These are phyloP conservation scores for Primulina eburnea DNA, from an alignment of 257 asterid species.

Conservation along the genomic window DNA sequence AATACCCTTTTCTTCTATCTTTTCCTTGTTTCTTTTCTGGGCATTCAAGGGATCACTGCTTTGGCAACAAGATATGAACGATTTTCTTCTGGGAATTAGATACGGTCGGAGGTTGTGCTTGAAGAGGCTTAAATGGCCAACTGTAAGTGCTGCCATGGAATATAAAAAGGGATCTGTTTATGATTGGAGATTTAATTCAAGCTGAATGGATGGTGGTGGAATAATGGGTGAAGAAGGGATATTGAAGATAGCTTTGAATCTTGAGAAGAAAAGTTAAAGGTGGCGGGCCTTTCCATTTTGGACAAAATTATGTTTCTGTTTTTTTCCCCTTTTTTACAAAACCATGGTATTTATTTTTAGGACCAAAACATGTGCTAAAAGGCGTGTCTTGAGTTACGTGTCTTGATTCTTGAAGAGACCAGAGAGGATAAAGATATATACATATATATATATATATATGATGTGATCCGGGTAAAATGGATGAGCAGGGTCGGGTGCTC, in stretches of 20 bases:
- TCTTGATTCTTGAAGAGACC: too few species aligned
- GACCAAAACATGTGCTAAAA: neutral
- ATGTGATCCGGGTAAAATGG: too few species aligned
- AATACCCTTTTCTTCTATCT: constrained; percentile 26
- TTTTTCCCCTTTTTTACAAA: too few species aligned
- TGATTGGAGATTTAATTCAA: neutral
- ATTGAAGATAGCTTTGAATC: neutral
- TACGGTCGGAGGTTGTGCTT: constrained; percentile 20
- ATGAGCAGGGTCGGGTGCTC: too few species aligned
- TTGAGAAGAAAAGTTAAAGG: neutral
- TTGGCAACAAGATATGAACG: constrained; percentile 43
- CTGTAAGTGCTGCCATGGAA: constrained; percentile 44
- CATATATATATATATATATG: too few species aligned
- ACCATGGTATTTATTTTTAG: too few species aligned
- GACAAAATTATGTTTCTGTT: neutral
- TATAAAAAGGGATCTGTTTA: neutral
- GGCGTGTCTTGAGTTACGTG: too few species aligned
- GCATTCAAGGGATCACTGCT: constrained; percentile 24
- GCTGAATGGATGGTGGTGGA: neutral
- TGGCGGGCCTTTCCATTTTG: neutral
- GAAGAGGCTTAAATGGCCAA: constrained; percentile 25
- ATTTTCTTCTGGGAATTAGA: constrained; percentile 14
- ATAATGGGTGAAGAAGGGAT: neutral
- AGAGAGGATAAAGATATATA: too few species aligned
- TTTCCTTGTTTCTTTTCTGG: constrained; percentile 29